Base-by-base conservation (phyloP, 2,329 filamentous ascomycete species). In the Biscogniauxia marginata region DNA sequence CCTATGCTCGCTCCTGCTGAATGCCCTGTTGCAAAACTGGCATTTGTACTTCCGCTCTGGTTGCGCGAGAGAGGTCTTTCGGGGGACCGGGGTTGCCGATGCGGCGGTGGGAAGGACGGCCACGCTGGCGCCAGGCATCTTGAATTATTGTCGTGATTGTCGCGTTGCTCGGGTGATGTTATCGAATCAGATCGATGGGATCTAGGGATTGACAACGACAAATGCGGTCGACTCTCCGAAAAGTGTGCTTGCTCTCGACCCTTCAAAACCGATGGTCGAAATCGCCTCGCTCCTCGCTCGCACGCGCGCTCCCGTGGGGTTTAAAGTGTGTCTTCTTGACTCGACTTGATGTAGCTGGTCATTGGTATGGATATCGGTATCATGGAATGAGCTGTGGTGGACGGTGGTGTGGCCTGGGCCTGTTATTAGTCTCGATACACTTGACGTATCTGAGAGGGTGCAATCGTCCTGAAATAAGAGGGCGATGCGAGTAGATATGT, bases 41-140 rank as follows among this genome's bases (percentile, higher is more conserved):
- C 95, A 99, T 76, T 98, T 97, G 86, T 99, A 99, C 78, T 97
- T 96, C 82, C 96, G 93, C 81, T 98, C 95, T 55, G 93, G 91
- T 67, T 68, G 69, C 59, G 86, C 88, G 67, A 87, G 78, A 60
- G 88, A 81, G 65, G 88, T 77, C 78, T 96, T 96, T 76, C 90
- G 86, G 70, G 88, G 83, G 67, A 84, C 84, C 72, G 89, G 83
- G 71, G 87, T 84, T 71, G 91, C 84, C 71, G 85, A 79, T 71
- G 84, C 82, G 67, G 84, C 75, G 46, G 69, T 65, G 71, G 88
- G 79, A 67, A 86, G 79, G 67, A 84, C 81, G 68, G 86, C 85
- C 76, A 88, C 84, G 74, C 77, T 84, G 73, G 87, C 84, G 78
- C 84, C 86, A 72, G 88, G 86, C 87, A 91, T 91, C 65, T 79